These are phyloP conservation scores for Rhexocercosporidium sp. DNA, from an alignment of 2,329 filamentous ascomycete genomes.

Conservation along the genomic window DNA sequence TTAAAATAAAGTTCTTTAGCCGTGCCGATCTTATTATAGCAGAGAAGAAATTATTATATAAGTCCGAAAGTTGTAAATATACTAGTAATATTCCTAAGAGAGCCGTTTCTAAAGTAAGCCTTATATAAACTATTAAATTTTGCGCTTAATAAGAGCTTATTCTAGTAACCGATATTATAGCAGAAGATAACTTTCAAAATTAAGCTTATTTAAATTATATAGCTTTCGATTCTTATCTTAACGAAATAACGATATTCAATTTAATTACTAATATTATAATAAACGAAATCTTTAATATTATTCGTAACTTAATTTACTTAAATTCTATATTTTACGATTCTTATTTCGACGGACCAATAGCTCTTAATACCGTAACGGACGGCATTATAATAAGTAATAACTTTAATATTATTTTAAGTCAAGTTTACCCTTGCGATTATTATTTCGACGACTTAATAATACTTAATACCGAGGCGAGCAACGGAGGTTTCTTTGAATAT, in stretches of 20 bases:
- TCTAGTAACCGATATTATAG: not conserved
- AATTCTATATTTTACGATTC: not conserved
- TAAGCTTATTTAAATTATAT: not conserved
- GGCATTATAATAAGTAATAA: not conserved
- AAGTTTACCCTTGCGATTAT: not conserved
- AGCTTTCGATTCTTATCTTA: not conserved
- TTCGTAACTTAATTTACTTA: not conserved
- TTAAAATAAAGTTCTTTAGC: too few species aligned
- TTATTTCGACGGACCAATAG: conserved; percentile 1
- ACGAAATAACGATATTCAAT: not conserved
- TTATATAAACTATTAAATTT: conserved; percentile 1
- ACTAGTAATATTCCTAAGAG: not conserved
- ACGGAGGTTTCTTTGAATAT: too few species aligned
- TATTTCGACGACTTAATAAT: not conserved
- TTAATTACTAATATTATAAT: not conserved
- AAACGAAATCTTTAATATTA: not conserved
- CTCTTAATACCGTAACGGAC: not conserved
- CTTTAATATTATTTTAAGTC: not conserved
- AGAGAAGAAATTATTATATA: too few species aligned
- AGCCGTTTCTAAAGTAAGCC: not conserved
- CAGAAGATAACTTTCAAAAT: not conserved
- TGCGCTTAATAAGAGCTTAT: not conserved
- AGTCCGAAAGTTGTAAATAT: too few species aligned
- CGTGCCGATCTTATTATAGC: too few species aligned
- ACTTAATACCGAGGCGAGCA: not conserved